Evolutionary conservation across 805 yeast species (phyloP).

Genomic region (Starmerella kuoi): DNA sequence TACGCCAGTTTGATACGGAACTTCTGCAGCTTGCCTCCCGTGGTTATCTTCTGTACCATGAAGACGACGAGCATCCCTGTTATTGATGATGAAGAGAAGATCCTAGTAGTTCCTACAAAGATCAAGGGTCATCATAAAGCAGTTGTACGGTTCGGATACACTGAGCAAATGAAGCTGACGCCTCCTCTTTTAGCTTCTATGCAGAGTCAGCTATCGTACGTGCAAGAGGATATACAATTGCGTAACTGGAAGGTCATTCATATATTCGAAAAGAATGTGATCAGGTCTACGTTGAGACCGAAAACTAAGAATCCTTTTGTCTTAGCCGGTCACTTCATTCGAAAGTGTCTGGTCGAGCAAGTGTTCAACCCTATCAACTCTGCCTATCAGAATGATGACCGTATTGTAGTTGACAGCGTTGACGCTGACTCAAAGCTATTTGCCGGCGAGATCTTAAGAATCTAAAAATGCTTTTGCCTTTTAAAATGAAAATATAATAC

Average conservation of each 20-base stretch:
- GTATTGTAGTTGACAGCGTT: neutral
- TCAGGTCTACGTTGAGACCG: constrained; percentile 2
- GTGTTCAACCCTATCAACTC: constrained; percentile 14
- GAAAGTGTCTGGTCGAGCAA: constrained; percentile 7
- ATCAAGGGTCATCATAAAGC: constrained; percentile 40
- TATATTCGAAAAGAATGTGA: constrained; percentile 12
- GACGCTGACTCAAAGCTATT: constrained; percentile 7
- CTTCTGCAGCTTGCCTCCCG: constrained; percentile 36
- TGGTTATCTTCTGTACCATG: constrained; percentile 36
- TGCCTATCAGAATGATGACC: constrained; percentile 13
- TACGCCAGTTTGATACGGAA: constrained; percentile 32
- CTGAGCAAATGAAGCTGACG: constrained; percentile 8
- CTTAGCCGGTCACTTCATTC: neutral
- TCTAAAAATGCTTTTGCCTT: constrained; percentile 1
- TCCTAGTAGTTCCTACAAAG: constrained; percentile 31
- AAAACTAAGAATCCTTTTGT: constrained; percentile 2
- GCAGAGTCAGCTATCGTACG: constrained; percentile 1
- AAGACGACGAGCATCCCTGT: constrained; percentile 36
- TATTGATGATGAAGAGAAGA: constrained; percentile 32
- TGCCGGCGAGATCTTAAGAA: constrained; percentile 7
- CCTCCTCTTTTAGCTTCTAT: neutral
- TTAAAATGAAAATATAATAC: neutral
- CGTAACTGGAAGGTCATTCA: constrained; percentile 2
- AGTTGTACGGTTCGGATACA: constrained; percentile 40
- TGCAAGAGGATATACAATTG: neutral